Conservation (phyloP, 352 stramenopile genomes). For the Pythium angustatum region DNA sequence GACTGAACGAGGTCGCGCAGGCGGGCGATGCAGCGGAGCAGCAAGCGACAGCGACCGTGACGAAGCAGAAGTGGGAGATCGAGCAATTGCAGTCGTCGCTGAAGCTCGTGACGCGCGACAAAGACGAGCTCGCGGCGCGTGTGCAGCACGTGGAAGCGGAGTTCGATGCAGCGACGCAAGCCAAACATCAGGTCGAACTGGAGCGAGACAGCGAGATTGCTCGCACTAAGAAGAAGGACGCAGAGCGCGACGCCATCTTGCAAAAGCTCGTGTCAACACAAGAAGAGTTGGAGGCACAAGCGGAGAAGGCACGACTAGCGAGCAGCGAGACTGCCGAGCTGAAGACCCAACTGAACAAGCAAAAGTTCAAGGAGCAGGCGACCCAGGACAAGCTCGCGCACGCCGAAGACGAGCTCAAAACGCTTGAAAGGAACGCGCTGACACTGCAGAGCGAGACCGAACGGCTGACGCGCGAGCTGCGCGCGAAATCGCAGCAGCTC, state of each 20-base stretch:
- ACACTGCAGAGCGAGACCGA: constrained; percentile 30
- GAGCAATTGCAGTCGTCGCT: constrained; percentile 46
- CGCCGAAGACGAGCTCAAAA: constrained; percentile 29
- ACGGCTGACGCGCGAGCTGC: constrained; percentile 19
- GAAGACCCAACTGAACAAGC: constrained; percentile 37
- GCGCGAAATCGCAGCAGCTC: constrained; percentile 22
- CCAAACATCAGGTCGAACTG: constrained; percentile 36
- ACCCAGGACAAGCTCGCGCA: constrained; percentile 36
- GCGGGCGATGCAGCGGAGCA: constrained; percentile 22
- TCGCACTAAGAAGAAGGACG: constrained; percentile 38
- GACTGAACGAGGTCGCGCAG: constrained; percentile 5
- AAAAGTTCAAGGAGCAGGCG: constrained; percentile 48
- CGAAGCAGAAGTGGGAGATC: constrained; percentile 49
- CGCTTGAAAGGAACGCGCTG: constrained; percentile 26
- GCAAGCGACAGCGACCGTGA: constrained; percentile 17
- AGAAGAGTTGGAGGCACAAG: constrained; percentile 34
- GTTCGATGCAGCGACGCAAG: constrained; percentile 30
- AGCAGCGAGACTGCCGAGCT: constrained; percentile 34
- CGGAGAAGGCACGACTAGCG: constrained; percentile 32
- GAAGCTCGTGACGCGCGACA: constrained; percentile 41
- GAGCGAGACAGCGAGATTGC: constrained; percentile 28
- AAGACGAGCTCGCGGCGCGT: constrained; percentile 35
- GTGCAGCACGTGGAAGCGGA: constrained; percentile 35
- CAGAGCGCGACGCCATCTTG: constrained; percentile 32
- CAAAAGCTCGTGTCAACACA: constrained; percentile 35